Evolutionary conservation across 495 filamentous ascomycete genomes (phyloP).

Genomic region (Apiosordaria backusii): DNA sequence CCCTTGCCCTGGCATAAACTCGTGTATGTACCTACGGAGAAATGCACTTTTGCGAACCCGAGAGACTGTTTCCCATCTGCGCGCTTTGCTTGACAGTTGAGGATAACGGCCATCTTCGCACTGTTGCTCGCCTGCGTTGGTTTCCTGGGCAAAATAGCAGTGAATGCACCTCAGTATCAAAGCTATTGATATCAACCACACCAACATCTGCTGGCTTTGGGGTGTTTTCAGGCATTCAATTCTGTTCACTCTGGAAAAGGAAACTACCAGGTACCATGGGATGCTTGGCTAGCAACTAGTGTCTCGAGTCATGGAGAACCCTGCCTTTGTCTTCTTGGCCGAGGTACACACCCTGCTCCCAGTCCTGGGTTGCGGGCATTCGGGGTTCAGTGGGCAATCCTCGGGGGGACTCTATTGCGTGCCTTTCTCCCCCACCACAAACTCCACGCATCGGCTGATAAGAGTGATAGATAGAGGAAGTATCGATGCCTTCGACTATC

Average conservation of each 20-base stretch:
- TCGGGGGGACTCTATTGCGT: neutral
- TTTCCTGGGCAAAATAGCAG: neutral
- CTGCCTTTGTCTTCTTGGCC: neutral
- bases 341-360: too few species aligned
- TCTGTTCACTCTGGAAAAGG: neutral
- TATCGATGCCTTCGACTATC: too few species aligned
- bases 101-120: neutral
- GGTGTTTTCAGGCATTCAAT: neutral
- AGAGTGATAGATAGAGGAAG: too few species aligned
- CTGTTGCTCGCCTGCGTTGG: neutral
- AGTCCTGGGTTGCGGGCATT: neutral
- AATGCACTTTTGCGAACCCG: neutral
- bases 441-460: too few species aligned
- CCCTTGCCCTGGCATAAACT: neutral
- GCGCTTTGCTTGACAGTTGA: neutral
- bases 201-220: neutral
- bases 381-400: too few species aligned
- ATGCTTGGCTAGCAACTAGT: neutral
- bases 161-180: neutral
- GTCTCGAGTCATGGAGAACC: neutral
- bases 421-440: neutral
- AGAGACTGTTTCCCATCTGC: neutral
- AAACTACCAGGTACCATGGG: neutral
- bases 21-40: too few species aligned
- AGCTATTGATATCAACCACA: neutral